phyloP scores from a whole-genome alignment of 306 rosid genomes.

The Senna tora region DNA sequence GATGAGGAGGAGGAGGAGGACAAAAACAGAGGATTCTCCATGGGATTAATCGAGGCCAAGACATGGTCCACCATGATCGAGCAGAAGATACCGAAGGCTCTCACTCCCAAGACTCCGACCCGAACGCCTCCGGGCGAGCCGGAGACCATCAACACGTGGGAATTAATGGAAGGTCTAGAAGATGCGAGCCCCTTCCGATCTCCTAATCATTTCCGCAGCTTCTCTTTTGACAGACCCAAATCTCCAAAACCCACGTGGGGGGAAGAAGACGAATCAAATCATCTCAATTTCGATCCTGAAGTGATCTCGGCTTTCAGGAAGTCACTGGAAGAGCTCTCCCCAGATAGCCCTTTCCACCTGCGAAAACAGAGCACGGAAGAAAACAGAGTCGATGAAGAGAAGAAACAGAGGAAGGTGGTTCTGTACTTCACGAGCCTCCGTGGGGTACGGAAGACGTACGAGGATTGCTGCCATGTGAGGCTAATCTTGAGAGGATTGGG shows the following conservation, averaged over 20 bases:
- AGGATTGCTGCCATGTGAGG: conserved; percentile 82
- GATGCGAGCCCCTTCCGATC: conserved; percentile 69
- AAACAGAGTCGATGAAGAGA: no score
- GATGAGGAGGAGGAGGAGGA: no score
- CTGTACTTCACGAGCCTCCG: conserved; percentile 82
- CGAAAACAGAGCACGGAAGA: no score
- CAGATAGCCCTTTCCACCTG: conserved; percentile 9
- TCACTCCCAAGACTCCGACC: conserved; percentile 51
- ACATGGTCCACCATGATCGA: conserved; percentile 82
- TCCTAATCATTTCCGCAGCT: conserved; percentile 60
- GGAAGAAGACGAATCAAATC: conserved; percentile 38
- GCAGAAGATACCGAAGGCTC: conserved; percentile 59
- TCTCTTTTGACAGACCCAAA: conserved; percentile 66
- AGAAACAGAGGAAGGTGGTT: conserved; percentile 50
- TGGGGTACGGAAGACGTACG: conserved; percentile 85
- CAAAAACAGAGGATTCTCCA: conserved; percentile 42
- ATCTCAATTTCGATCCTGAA: conserved; percentile 52
- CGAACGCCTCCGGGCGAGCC: conserved; percentile 82
- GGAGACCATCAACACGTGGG: conserved; percentile 90
- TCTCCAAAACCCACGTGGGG: conserved; percentile 55
- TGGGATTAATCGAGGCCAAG: conserved; percentile 66
- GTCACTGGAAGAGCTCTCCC: conserved; percentile 45
- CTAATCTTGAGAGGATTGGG: conserved; percentile 67
- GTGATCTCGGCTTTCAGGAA: conserved; percentile 59
- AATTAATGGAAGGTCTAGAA: conserved; percentile 95